Evolutionary conservation across 192 early-diverging fungal genomes (phyloP).

Genomic region (Coemansia erecta): DNA sequence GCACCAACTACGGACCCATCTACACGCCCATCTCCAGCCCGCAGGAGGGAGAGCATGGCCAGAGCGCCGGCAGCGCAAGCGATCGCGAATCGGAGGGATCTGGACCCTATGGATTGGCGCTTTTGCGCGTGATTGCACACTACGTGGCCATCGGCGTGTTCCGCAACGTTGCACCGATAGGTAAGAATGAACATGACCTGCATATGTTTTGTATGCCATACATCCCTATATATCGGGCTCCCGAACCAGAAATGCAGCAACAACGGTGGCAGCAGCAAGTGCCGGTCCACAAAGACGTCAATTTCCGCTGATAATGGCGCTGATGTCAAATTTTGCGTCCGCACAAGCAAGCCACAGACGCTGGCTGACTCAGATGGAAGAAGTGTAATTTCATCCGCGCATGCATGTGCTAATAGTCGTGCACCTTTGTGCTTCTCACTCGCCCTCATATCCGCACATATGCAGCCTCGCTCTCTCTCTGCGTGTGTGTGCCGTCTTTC

Average conservation of each 20-base stretch:
- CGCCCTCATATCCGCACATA: too few relatives aligned
- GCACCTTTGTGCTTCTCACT: not conserved
- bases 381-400: not conserved
- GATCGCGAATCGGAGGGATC: constrained; percentile 24
- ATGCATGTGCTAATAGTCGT: not conserved
- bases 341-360: constrained; percentile 1
- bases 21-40: constrained; percentile 46
- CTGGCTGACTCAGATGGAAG: not conserved
- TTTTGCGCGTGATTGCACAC: constrained; percentile 50
- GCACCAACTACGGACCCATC: constrained; percentile 29
- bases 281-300: too few relatives aligned
- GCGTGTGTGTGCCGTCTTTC: too few relatives aligned
- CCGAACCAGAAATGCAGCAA: too few relatives aligned
- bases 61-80: constrained; percentile 5
- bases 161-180: constrained; percentile 53
- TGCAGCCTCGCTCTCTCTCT: too few relatives aligned
- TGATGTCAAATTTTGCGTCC: not conserved
- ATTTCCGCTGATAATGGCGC: too few relatives aligned
- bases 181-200: constrained; percentile 23
- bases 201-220: not conserved
- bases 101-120: constrained; percentile 49
- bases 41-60: constrained; percentile 22
- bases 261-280: too few relatives aligned
- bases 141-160: constrained; percentile 54
- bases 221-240: not conserved